phyloP scores from a whole-genome alignment of 441 rosid species.

The Populus tomentosa region DNA sequence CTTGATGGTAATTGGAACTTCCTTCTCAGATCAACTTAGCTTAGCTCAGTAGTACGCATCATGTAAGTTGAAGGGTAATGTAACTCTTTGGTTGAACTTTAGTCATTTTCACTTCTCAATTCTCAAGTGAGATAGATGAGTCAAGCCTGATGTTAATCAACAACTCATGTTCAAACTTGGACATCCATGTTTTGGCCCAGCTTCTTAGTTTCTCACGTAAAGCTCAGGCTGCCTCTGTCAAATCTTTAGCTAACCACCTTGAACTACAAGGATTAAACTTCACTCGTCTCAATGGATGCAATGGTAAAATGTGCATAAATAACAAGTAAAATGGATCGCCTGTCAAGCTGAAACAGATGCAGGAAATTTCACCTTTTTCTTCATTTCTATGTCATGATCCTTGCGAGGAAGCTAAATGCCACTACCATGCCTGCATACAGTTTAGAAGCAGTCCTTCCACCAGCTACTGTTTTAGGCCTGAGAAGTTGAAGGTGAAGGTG shows the following conservation, averaged over 20 bases:
- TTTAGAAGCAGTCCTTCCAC: background rate
- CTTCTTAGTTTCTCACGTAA: background rate
- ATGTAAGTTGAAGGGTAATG: background rate
- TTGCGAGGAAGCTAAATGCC: background rate
- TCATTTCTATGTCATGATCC: background rate
- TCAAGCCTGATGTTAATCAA: background rate
- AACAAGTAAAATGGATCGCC: background rate
- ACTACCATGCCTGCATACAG: background rate
- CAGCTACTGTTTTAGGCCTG: background rate
- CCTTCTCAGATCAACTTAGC: background rate
- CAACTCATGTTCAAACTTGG: background rate
- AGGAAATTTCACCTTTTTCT: background rate
- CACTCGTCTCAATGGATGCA: background rate
- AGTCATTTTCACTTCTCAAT: background rate
- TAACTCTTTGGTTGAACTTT: background rate
- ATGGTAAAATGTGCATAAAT: background rate
- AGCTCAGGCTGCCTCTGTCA: background rate
- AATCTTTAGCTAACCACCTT: background rate
- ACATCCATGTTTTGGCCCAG: background rate
- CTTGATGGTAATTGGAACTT: constrained; percentile 2
- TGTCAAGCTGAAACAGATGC: background rate
- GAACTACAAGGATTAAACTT: background rate
- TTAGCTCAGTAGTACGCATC: background rate
- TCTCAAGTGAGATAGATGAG: background rate
- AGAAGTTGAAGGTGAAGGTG: background rate